Base-by-base conservation (phyloP, 768 basidiomycete species). In the Trametes gibbosa region DNA sequence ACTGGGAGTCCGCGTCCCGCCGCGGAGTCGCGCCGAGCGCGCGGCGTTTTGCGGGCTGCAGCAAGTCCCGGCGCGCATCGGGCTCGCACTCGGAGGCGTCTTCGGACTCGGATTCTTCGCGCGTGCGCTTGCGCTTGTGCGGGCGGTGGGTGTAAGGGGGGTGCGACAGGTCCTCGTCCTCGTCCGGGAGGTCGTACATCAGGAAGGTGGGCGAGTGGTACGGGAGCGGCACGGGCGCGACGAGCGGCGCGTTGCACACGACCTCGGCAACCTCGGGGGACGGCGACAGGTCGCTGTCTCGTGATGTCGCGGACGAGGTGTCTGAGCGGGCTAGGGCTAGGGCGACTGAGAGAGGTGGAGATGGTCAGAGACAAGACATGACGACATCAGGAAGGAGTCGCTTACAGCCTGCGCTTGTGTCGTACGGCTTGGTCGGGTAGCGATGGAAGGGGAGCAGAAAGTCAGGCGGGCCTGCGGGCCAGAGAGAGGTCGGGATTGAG, bases 201-300 rank as follows among this genome's bases (percentile, higher is more conserved):
- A 88, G 81, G 69, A 87, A 86, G 0, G 81, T 82, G 25, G 86
- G 86, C 10, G 85, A 84, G 55, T 85, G 84, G 71, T 84, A 87
- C 1, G 86, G 87, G 37, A 87, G 80, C 0, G 86, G 86, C 24
- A 81, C 81, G 13, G 87, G 86, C 0, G 85, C 86, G 61, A 87
- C 73, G 55, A 88, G 76, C n/a, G 86, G 86, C 2, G 84, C 83
- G 61, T 84, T 80, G 74, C 84, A 86, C 21, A 86, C 76, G 72
- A 85, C 79, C 59, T 82, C 78, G 43, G 80, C 62, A 10, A 72
- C 32, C 21, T 69, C 64, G 1, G 73, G 71, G 3, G 74, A 67
- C 19, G 70, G 66, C 35, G 70, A 62, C 12, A 63, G 42, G 56
- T 68, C 67, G 19, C 70, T 63, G 53, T 63, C 61, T 45, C 59